Evolutionary conservation across 257 asterid genomes (phyloP), one percentile per base, ranked within the genome.

Genomic region (Avicennia marina): DNA sequence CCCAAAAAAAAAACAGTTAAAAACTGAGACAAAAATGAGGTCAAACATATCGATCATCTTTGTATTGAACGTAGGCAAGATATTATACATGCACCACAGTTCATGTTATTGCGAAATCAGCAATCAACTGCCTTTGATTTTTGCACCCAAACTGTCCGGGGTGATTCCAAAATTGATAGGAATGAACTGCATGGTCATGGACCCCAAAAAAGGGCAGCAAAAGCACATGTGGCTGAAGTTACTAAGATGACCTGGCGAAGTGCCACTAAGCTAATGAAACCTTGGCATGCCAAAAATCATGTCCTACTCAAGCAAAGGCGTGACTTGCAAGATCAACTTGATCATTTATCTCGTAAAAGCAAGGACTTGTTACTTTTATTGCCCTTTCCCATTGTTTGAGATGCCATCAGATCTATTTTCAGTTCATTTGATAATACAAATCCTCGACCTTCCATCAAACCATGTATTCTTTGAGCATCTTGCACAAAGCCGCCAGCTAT

Each of bases 391-490:
- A 68, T 8, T 11, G 69, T 45, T 26, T 57, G 16, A 20, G 62
- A 27, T 33, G 70, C 51, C 44, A 9, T 3, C 58, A 73, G 11
- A 4, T 21, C 1, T 1, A 75, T 13, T 43, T 36, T 19, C 32
- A 70, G 32, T 7, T 4, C 1, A 2, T 62, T 62, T 2, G 87
- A 40, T 31, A 34, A 41, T 39, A 31, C 0, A 43, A 79, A 69
- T 40, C 96, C 94, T 54, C 74, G 76, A 66, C 79, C 69, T 69
- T 77, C 62, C 97, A 84, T 84, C 67, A 75, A 50, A 48, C 58
- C 68, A 0, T 6, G 60, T 33, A 90, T 19, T 76, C 89, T 82
- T 31, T 22, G 41, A 53, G 97, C 93, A 58, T 86, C 97, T 58
- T 80, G 68, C 32, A 21, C 26, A 69, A 81, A 83, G 11, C 90